These are phyloP conservation scores for Yamadazyma sp. DNA, from an alignment of 1,139 yeast genomes.

Conservation along the genomic window DNA sequence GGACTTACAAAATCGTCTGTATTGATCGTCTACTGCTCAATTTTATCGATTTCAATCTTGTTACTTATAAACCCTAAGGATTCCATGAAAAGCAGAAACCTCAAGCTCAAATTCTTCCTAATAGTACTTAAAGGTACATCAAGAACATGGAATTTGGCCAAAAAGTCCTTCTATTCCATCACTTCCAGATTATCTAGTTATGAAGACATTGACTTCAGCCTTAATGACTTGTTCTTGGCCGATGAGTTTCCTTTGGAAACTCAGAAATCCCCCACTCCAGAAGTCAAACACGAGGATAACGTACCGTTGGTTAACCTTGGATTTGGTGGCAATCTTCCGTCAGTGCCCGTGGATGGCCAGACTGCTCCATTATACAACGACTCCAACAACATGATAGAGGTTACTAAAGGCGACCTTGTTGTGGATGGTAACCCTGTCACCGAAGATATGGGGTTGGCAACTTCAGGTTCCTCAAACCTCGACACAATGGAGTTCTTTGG, in stretches of 20 bases:
- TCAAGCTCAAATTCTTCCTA: conserved; percentile 39
- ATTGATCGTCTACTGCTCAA: conserved; percentile 48
- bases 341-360: too few species aligned
- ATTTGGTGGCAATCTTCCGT: neutral
- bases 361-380: too few species aligned
- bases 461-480: conserved; percentile 6
- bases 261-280: conserved; percentile 8
- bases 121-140: conserved; percentile 38
- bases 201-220: conserved; percentile 15
- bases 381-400: neutral
- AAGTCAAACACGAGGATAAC: neutral
- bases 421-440: neutral
- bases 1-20: conserved; percentile 46
- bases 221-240: conserved; percentile 10
- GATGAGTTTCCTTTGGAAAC: conserved; percentile 8
- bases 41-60: conserved; percentile 45
- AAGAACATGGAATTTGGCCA: conserved; percentile 50
- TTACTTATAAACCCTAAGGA: conserved; percentile 33
- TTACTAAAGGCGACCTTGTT: neutral
- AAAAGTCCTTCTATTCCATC: conserved; percentile 44
- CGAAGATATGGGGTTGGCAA: neutral
- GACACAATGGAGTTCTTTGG: conserved; percentile 45
- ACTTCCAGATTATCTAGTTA: conserved; percentile 26
- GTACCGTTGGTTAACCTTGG: neutral
- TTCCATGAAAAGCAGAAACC: conserved; percentile 24